A percentile compares a stretch with the other conserved stretches of the same genome.
These are phyloP conservation scores for Beauveria brongniartii DNA, from an alignment of 2,329 filamentous ascomycete genomes.

Conservation along the genomic window DNA sequence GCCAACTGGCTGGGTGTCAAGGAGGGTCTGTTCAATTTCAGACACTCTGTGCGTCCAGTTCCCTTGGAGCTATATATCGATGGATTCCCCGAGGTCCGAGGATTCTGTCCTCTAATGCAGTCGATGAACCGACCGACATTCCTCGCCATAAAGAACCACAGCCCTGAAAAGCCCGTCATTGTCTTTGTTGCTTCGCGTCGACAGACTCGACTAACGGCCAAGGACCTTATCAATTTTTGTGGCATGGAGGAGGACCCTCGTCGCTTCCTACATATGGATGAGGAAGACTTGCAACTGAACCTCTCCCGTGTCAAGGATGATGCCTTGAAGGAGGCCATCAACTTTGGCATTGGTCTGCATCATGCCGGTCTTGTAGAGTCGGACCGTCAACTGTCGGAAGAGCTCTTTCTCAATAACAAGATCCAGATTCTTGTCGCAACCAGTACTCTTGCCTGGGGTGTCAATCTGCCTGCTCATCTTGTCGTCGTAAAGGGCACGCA, in stretches of 20 bases:
- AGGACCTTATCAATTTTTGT: slow-evolving; percentile 93
- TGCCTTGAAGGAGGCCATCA: slow-evolving; percentile 84
- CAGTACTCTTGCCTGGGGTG: slow-evolving; percentile 94
- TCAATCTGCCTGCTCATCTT: slow-evolving; percentile 92
- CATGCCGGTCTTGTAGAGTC: slow-evolving; percentile 95
- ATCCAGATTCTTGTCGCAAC: slow-evolving; percentile 96
- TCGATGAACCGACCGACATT: slow-evolving; percentile 98
- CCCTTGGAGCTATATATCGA: slow-evolving; percentile 96
- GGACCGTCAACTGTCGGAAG: slow-evolving; percentile 83
- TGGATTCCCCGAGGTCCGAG: slow-evolving; percentile 88
- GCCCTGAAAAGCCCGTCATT: slow-evolving; percentile 92
- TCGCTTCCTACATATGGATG: slow-evolving; percentile 86
- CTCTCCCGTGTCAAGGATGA: slow-evolving; percentile 89
- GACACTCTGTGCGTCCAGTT: slow-evolving; percentile 92
- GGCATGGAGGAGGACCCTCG: slow-evolving; percentile 98
- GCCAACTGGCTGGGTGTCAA: slow-evolving; percentile 97
- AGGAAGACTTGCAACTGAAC: slow-evolving; percentile 85
- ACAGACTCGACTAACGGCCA: slow-evolving; percentile 89
- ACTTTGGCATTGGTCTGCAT: slow-evolving; percentile 93
- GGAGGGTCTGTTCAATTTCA: slow-evolving; percentile 92
- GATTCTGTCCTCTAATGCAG: slow-evolving; percentile 97
- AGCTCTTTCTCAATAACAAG: slow-evolving; percentile 95
- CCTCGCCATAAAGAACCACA: slow-evolving; percentile 91
- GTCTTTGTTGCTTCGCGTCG: slow-evolving; percentile 94
- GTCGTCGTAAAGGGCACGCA: slow-evolving; percentile 98